These are phyloP conservation scores for Jimgerdemannia lactiflua DNA, from an alignment of 192 early-diverging fungal species.

Conservation along the genomic window DNA sequence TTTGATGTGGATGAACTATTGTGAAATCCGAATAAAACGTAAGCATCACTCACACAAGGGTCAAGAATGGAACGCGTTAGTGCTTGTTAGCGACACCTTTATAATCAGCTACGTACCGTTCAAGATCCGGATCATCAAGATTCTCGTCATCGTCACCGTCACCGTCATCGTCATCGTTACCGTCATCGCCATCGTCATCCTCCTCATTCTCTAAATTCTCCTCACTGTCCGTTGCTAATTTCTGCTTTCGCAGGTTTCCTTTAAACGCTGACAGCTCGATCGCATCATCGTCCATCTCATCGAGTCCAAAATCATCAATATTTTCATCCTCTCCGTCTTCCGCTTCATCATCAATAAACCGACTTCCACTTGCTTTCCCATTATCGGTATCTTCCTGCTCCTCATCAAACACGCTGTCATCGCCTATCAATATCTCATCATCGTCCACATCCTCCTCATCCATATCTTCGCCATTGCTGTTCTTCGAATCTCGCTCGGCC, in stretches of 20 bases:
- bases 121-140: slow-evolving; percentile 19
- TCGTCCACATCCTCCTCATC: slow-evolving; percentile 29
- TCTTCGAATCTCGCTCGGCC: slow-evolving; percentile 31
- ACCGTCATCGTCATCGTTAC: slow-evolving; percentile 16
- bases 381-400: slow-evolving; percentile 29
- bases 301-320: slow-evolving; percentile 21
- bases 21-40: not conserved
- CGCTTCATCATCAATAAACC: slow-evolving; percentile 35
- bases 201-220: slow-evolving; percentile 5
- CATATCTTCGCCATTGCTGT: slow-evolving; percentile 31
- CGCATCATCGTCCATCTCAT: slow-evolving; percentile 14
- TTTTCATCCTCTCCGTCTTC: slow-evolving; percentile 40
- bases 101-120: slow-evolving; percentile 4
- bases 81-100: not conserved
- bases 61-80: not conserved
- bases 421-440: not conserved
- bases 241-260: not conserved
- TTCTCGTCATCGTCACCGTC: slow-evolving; percentile 24
- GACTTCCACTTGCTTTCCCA: slow-evolving; percentile 14
- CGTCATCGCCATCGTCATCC: slow-evolving; percentile 11
- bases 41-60: too few species aligned
- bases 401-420: slow-evolving; percentile 28
- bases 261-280: not conserved
- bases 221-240: slow-evolving; percentile 4
- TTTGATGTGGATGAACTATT: not conserved